Evolutionary conservation across 805 yeast genomes (phyloP), one percentile per base, ranked within the genome.

Genomic region (Isabelozyma rhagii): DNA sequence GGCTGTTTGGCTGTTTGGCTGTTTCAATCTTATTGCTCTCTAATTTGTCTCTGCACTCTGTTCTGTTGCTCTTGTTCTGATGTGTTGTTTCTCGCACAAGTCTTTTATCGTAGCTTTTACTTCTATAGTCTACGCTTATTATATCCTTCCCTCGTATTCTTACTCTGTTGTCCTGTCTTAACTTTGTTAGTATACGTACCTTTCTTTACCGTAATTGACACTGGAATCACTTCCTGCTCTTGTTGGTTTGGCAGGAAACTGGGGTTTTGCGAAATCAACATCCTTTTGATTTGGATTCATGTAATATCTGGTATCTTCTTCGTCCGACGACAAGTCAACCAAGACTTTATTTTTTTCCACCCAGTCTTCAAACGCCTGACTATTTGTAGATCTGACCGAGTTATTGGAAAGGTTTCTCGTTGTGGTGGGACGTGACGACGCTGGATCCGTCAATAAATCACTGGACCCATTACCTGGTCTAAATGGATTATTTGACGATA

Each of bases 401-500:
- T 29, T 13, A 46, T 29, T 15, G 29, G 43, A 11, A 9, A 44
- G 13, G 50, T 44, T 31, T 46, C 49, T 15, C 38, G 36, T 4
- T 36, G n/a, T 14, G 51, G 48, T 17, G 41, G 51, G 45, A 17
- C 46, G 38, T 25, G 48, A 14, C 40, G 48, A 44, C 48, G 41
- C 40, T 50, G 42, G 60, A 47, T 43, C 47, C n/a, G 47, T 46
- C 27, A 49, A 45, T 14, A 14, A 14, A 4, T 17, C 41, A 39
- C 41, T 10, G 43, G 42, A 41, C 47, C 56, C 8, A 61, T 45
- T 28, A 74, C 59, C 6, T 74, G 76, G 48, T 60, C 93, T 77
- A 65, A 87, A 87, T n/a, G 93, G 93, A 57, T 87, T 87, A 63
- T 84, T 84, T 3, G 83, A 72, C 6, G 91, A 84, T 47, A 83